A percentile compares a stretch with the other conserved stretches of the same genome.
These are phyloP conservation scores for Zygnema cylindricum DNA, from an alignment of 139 green algal species.

Conservation along the genomic window DNA sequence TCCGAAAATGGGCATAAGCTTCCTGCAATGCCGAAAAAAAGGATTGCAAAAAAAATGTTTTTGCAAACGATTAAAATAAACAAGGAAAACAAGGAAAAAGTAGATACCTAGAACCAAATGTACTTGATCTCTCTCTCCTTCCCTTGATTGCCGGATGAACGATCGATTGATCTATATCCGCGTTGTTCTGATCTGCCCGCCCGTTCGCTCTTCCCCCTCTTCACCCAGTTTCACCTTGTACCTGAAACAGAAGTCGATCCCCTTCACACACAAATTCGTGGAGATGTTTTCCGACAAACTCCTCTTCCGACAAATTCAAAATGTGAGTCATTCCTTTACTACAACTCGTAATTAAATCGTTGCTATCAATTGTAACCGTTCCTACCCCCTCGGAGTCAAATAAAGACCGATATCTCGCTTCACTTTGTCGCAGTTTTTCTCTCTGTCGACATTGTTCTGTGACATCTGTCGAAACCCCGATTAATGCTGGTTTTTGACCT, in stretches of 20 bases:
- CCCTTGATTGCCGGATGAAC: too few relatives aligned
- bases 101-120: too few relatives aligned
- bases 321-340: slow-evolving; percentile 12
- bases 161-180: too few relatives aligned
- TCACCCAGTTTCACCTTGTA: not conserved
- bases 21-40: too few relatives aligned
- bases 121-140: too few relatives aligned
- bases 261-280: not conserved
- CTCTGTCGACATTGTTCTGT: not conserved
- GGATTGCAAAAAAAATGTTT: too few relatives aligned
- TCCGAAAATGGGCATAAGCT: slow-evolving; percentile 11
- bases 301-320: not conserved
- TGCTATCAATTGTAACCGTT: slow-evolving; percentile 2
- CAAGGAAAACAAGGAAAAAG: too few relatives aligned
- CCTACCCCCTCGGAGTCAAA: slow-evolving; percentile 3
- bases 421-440: not conserved
- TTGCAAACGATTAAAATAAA: too few relatives aligned
- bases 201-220: not conserved
- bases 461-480: slow-evolving; percentile 7
- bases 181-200: too few relatives aligned
- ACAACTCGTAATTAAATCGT: not conserved
- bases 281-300: not conserved
- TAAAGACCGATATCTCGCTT: not conserved
- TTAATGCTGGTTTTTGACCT: not conserved
- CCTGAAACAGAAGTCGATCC: not conserved